Base-by-base conservation (phyloP, 2,329 filamentous ascomycete genomes). In the Elsinoe necatrix region DNA sequence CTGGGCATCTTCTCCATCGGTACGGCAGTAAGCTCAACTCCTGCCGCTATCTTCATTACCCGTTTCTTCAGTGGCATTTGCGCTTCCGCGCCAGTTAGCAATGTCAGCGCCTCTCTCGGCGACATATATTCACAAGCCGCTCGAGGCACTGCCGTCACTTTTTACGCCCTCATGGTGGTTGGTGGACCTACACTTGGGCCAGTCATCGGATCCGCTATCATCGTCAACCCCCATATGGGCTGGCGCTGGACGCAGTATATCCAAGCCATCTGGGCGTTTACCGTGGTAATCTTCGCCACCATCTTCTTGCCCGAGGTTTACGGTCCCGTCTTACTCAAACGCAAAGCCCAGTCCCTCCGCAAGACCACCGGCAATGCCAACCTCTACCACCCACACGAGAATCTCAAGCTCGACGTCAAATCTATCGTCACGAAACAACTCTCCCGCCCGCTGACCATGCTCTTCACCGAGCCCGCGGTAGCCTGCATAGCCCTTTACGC, bases 221-320 rank as follows among this genome's bases (percentile, higher is more conserved):
- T 65, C 1, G 61, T 62, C 25, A 67, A 67, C 29, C 61, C 63
- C 1, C 59, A 66, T 45, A 63, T 76, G 1, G 70, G 72, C n/a
- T 76, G 73, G 73, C 65, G 73, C 54, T 76, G 74, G 74, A 73
- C 71, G 0, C 71, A 70, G 51, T 76, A 76, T 57, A 69, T 75
- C 41, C 66, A 70, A 37, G 72, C 72, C 0, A 75, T 76, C 59
- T 70, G 69, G 62, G 69, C 67, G 8, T 69, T 68, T 43, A 55
- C 61, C 12, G 64, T 68, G 23, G 56, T 62, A 3, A 56, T 56
- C 9, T 25, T 67, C 20, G 57, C 57, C 55, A 64, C 69, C 59
- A 63, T 68, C 58, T 65, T 66, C 58, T 62, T 75, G 52, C 71
- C 71, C 0, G 73, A 75, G 61, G 63, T 72, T 14, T 75, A 73